Base-by-base conservation (phyloP, 768 basidiomycete genomes). In the Tylopilus plumbeoviolaceoides region DNA sequence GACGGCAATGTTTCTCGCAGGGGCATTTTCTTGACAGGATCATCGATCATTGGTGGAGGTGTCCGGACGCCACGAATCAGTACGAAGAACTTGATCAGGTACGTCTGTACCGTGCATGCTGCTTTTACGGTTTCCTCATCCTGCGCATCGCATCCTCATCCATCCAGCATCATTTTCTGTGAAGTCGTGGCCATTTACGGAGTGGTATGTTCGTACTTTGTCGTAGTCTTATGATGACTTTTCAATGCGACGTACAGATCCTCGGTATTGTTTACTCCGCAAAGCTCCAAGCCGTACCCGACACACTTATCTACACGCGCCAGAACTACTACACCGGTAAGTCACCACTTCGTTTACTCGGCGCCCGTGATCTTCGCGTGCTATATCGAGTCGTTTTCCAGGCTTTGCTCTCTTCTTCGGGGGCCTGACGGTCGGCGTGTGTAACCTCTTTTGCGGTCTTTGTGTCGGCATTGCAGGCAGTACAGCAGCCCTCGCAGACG, bases 141-240 rank as follows among this genome's bases (percentile, higher is more conserved):
- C n/a, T 25, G 17, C 20, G 2, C 39, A 2, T 41, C 44, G 18
- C 36, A 25, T 30, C 9, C 20, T 12, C 4, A 27, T 53, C 17
- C 39, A 17, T 17, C 8, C 7, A 98, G 95, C 60, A 93, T 98
- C 75, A 98, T 99, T 65, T 98, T 98, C 78, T 98, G 95, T 71
- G 95, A 98, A 75, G 97, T 98, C 65, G 95, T 99, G 27, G 97
- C 95, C 53, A 98, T 99, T 65, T 98, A 98, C 73, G 97, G 90
- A 52, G 91, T 92, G 48, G 91, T 94, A 72, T 54, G 88, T 78
- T 17, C 5, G 43, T 10, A 15, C 9, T 33, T 27, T 14, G 4
- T 35, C 25, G 4, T 9, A 1, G 35, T 40, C 7, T 3, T 5
- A 3, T 12, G 6, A 51, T 54, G 18, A 49, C 41, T 15, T 0